Percentiles rank a stretch among this genome's conserved stretches.
phyloP scores from a whole-genome alignment of 345 rosid genomes.

The Eucalyptus cladocalyx region DNA sequence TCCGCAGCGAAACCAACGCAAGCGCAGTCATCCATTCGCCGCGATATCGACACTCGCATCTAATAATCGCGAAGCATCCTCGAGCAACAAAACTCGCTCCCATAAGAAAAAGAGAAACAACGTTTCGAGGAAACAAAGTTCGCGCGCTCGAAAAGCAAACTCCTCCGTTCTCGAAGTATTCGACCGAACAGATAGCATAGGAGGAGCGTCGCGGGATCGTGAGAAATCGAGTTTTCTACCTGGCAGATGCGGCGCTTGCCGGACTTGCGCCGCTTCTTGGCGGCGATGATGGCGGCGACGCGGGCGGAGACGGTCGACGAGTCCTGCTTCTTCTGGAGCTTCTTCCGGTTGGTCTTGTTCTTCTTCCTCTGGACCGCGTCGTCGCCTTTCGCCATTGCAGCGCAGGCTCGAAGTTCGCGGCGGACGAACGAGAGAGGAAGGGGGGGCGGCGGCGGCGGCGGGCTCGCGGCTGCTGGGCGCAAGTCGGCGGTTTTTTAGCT shows the following conservation, averaged over 20 bases:
- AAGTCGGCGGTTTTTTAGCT: background rate
- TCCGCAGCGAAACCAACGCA: background rate
- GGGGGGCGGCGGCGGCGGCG: background rate
- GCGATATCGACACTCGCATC: background rate
- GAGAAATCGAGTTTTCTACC: constrained; percentile 23
- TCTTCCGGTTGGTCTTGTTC: constrained; percentile 57
- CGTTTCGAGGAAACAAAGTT: background rate
- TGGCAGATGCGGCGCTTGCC: constrained; percentile 73
- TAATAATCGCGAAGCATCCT: background rate
- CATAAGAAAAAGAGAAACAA: background rate
- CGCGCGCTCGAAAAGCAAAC: background rate
- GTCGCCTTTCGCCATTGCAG: constrained; percentile 67
- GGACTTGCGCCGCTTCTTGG: constrained; percentile 79
- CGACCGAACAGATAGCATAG: background rate
- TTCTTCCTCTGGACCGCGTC: constrained; percentile 49
- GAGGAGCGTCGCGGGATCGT: background rate
- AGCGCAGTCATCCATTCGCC: background rate
- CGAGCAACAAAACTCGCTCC: background rate
- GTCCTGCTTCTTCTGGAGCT: constrained; percentile 13
- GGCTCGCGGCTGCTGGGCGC: background rate
- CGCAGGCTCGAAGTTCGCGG: background rate
- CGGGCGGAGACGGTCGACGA: constrained; percentile 57
- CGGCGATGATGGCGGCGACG: constrained; percentile 68
- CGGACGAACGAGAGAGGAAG: background rate
- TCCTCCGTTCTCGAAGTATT: background rate